A percentile compares a stretch with the other conserved stretches of the same genome.
These are phyloP conservation scores for Nakataea oryzae DNA, from an alignment of 2,329 filamentous ascomycete species.

Conservation along the genomic window DNA sequence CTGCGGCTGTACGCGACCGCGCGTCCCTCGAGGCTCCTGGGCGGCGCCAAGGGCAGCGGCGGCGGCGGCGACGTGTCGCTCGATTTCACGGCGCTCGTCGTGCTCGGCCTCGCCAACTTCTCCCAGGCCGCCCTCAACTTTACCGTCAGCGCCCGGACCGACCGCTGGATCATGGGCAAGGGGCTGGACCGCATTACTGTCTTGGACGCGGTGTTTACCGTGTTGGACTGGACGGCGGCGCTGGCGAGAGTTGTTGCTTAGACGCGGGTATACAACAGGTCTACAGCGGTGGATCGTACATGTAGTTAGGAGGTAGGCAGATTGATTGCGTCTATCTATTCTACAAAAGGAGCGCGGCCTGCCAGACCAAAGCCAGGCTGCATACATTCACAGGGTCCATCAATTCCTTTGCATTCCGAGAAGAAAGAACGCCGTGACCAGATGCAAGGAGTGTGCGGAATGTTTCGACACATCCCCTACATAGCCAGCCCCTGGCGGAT, in stretches of 20 bases:
- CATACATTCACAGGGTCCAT: too few relatives aligned
- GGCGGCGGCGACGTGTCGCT: constrained; percentile 8
- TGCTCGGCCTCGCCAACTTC: constrained; percentile 14
- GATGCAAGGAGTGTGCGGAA: too few relatives aligned
- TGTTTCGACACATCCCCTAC: neutral
- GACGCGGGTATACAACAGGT: too few relatives aligned
- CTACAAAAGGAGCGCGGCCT: too few relatives aligned
- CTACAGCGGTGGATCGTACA: too few relatives aligned
- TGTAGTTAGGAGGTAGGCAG: too few relatives aligned
- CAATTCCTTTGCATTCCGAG: too few relatives aligned
- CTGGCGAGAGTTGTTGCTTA: neutral
- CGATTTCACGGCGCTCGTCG: constrained; percentile 12
- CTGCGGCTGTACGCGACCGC: constrained; percentile 10
- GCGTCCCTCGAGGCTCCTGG: neutral
- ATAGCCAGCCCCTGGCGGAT: constrained; percentile 24
- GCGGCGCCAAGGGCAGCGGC: neutral
- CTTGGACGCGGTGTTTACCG: constrained; percentile 12
- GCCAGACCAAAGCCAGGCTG: too few relatives aligned
- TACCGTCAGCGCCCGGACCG: constrained; percentile 4
- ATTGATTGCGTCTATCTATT: too few relatives aligned
- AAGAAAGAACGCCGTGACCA: neutral
- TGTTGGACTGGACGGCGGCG: constrained; percentile 10
- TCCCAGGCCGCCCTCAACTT: constrained; percentile 17
- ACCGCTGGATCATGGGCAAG: constrained; percentile 17
- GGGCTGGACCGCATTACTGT: constrained; percentile 15